These are phyloP conservation scores for Nakazawaea populi DNA, from an alignment of 805 yeast species.

Conservation along the genomic window DNA sequence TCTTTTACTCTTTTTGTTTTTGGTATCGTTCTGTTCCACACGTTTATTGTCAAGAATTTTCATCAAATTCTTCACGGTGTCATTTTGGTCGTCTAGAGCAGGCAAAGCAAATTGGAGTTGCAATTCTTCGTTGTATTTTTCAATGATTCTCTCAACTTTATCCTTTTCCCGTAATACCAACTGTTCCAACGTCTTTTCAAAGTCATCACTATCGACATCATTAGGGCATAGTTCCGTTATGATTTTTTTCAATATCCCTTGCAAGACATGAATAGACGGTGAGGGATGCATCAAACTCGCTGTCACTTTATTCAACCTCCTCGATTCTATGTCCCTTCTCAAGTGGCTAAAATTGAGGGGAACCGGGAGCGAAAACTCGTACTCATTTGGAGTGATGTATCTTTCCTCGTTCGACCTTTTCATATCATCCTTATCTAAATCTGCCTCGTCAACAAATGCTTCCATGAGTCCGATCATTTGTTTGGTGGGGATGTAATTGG, in stretches of 20 bases:
- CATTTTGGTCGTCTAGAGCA: neutral
- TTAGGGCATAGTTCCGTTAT: neutral
- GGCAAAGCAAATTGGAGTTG: neutral
- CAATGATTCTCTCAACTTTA: neutral
- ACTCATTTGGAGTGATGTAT: conserved; percentile 8
- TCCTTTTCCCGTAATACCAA: neutral
- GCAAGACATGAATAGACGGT: conserved; percentile 7
- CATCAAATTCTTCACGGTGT: neutral
- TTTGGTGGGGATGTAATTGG: conserved; percentile 25
- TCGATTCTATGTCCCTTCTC: neutral
- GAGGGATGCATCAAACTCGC: conserved; percentile 7
- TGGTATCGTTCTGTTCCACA: neutral
- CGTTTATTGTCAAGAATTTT: conserved; percentile 1
- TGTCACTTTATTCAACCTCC: conserved; percentile 3
- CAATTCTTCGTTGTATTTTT: neutral
- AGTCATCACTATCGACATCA: neutral
- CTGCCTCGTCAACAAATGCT: conserved; percentile 36
- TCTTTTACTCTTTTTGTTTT: neutral
- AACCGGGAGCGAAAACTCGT: conserved; percentile 4
- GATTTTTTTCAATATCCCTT: conserved; percentile 1
- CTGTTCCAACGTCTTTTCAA: neutral
- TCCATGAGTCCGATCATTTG: conserved; percentile 39
- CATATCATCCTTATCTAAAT: conserved; percentile 19
- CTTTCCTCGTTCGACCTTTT: neutral
- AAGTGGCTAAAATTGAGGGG: conserved; percentile 4